Evolutionary conservation across 2,329 filamentous ascomycete genomes (phyloP).

Genomic region (Furcasterigmium sp.): DNA sequence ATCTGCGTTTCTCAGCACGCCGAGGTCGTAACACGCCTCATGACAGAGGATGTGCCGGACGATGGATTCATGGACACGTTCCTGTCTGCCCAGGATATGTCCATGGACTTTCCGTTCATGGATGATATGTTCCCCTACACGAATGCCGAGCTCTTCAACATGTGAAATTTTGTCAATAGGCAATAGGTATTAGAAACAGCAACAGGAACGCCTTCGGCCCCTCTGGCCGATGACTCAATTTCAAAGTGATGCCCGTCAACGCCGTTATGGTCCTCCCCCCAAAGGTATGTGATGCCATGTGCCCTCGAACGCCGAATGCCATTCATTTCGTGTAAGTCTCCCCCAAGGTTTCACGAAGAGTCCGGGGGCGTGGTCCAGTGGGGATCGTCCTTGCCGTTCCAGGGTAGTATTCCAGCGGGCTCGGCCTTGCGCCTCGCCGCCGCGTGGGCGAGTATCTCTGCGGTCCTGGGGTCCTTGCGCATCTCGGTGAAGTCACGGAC

Average conservation of each 20-base stretch:
- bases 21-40: slow-evolving; percentile 40
- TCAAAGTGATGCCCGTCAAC: too few relatives aligned
- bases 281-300: too few relatives aligned
- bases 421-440: slow-evolving; percentile 48
- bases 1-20: slow-evolving; percentile 41
- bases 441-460: slow-evolving; percentile 46
- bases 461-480: slow-evolving; percentile 40
- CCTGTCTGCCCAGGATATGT: background rate
- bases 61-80: background rate
- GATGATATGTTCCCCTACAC: slow-evolving; percentile 1
- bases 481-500: slow-evolving; percentile 45
- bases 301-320: too few relatives aligned
- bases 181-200: too few relatives aligned
- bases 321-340: too few relatives aligned
- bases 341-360: slow-evolving; percentile 1
- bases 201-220: too few relatives aligned
- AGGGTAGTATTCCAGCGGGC: slow-evolving; percentile 51
- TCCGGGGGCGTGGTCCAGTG: slow-evolving; percentile 36
- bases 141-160: background rate
- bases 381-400: slow-evolving; percentile 54
- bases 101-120: slow-evolving; percentile 4
- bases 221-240: too few relatives aligned
- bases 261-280: too few relatives aligned
- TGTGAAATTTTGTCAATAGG: background rate
- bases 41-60: slow-evolving; percentile 10